Evolutionary conservation across 2,329 filamentous ascomycete species (phyloP), one percentile per base, ranked within the genome.

Genomic region (Fusarium ambrosium): DNA sequence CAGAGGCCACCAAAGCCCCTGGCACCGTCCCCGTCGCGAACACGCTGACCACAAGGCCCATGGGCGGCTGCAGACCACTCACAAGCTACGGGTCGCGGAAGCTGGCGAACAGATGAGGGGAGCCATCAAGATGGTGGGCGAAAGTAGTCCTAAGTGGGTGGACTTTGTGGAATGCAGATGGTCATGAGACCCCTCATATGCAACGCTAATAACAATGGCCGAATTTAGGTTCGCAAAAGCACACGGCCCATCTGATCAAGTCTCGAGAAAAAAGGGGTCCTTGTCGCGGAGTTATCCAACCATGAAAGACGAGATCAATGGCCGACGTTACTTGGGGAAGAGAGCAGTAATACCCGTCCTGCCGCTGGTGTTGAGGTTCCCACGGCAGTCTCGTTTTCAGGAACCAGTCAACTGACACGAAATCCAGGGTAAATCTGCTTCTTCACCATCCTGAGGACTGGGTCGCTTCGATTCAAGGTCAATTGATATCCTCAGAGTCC

Each of bases 121-220:
- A 75, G 62, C 70, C 69, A 71, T 22, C 55, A 64, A 72, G 73
- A 70, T 70, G 74, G 74, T 71, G 76, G 66, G 68, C 58, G 66
- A 75, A 64, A 71, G 69, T 62, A 64, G 71, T 76, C 48, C 63
- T 72, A 70, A 73, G 73, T 78, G 72, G 72, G 65, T 68, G 69
- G 72, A 64, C 70, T 76, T 68, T 71, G 68, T 70, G 74, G 77
- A 78, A 79, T 79, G 74, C 76, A 79, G 62, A 69, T 75, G 77
- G 77, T 79, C 77, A 79, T 79, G 78, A 77, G 77, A 79, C 77
- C 77, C 67, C 69, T 75, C 74, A 58, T 62, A 78, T 79, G 77
- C 74, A 72, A 77, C 77, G 77, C 77, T 79, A 79, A 77, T 68
- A 73, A 62, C 68, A 75, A 76, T 74, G 73, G 75, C 70, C 76